Evolutionary conservation across 208 protist genomes (phyloP).

Genomic region (Angomonas ambiguus): DNA sequence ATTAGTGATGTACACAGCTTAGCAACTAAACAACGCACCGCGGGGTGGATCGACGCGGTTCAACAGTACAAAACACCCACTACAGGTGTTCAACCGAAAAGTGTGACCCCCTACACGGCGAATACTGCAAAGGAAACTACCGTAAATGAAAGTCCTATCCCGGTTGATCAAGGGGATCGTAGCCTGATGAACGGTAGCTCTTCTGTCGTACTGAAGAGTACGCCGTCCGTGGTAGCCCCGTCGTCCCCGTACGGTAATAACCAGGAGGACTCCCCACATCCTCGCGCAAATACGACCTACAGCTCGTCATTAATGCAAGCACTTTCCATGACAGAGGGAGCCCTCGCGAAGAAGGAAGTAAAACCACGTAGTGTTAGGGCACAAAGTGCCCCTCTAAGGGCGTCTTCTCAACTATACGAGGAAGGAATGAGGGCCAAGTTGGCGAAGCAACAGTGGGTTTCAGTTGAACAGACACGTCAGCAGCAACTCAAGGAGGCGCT

Average conservation of each 20-base stretch:
- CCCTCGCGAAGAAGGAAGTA: constrained; percentile 9
- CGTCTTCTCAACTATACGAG: constrained; percentile 40
- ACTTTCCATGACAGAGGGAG: constrained; percentile 47
- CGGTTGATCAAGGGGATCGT: neutral
- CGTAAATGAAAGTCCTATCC: constrained; percentile 3
- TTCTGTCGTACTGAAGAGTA: neutral
- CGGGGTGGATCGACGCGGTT: neutral
- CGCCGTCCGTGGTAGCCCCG: neutral
- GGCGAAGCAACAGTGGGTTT: constrained; percentile 77
- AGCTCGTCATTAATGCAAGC: constrained; percentile 56
- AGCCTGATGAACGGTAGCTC: neutral
- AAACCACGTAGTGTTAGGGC: neutral
- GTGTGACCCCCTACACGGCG: neutral
- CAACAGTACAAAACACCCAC: neutral
- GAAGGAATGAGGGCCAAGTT: constrained; percentile 68
- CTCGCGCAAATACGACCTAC: constrained; percentile 18
- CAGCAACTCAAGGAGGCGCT: constrained; percentile 55
- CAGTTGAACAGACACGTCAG: constrained; percentile 66
- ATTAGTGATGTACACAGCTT: neutral
- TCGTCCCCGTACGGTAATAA: neutral
- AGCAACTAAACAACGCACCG: neutral
- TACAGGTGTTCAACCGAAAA: neutral
- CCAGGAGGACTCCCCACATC: neutral
- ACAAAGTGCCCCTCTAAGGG: neutral
- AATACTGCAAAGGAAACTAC: neutral